Evolutionary conservation across 768 basidiomycete species (phyloP).

Genomic region (Neoboletus subvelutipes): DNA sequence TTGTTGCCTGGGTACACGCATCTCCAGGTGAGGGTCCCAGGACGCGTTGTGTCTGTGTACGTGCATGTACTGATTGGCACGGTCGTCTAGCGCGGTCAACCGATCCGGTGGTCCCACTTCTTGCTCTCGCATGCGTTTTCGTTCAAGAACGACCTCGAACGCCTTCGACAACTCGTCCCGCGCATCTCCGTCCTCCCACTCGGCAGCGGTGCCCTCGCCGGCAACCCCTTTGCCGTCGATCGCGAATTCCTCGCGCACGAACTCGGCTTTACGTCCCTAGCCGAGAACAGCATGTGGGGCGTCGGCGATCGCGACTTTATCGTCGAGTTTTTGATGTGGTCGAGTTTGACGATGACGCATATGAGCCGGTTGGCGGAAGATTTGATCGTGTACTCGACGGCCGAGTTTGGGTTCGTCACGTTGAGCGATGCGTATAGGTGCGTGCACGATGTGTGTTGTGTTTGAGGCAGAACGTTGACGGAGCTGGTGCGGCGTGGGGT

Average conservation of each 20-base stretch:
- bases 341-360: slow-evolving; percentile 88
- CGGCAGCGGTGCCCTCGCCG: slow-evolving; percentile 92
- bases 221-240: slow-evolving; percentile 94
- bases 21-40: slow-evolving; percentile 64
- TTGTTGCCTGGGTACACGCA: slow-evolving; percentile 97
- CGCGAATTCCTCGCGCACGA: slow-evolving; percentile 90
- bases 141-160: slow-evolving; percentile 85
- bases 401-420: slow-evolving; percentile 96
- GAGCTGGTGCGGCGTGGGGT: neutral
- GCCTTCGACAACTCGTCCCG: slow-evolving; percentile 78
- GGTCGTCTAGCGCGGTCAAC: slow-evolving; percentile 80
- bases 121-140: slow-evolving; percentile 94
- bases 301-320: slow-evolving; percentile 97
- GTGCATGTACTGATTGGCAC: neutral
- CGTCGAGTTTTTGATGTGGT: slow-evolving; percentile 97
- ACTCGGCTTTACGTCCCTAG: slow-evolving; percentile 83
- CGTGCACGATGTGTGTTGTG: slow-evolving; percentile 17
- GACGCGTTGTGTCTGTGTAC: neutral
- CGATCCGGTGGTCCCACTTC: slow-evolving; percentile 98
- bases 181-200: slow-evolving; percentile 92
- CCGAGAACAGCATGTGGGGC: slow-evolving; percentile 96
- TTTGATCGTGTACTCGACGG: slow-evolving; percentile 92
- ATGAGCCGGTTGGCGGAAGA: slow-evolving; percentile 95
- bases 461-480: neutral
- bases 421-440: slow-evolving; percentile 97